Evolutionary conservation across 2,329 filamentous ascomycete species (phyloP).

Genomic region (Clonostachys rhizophaga): DNA sequence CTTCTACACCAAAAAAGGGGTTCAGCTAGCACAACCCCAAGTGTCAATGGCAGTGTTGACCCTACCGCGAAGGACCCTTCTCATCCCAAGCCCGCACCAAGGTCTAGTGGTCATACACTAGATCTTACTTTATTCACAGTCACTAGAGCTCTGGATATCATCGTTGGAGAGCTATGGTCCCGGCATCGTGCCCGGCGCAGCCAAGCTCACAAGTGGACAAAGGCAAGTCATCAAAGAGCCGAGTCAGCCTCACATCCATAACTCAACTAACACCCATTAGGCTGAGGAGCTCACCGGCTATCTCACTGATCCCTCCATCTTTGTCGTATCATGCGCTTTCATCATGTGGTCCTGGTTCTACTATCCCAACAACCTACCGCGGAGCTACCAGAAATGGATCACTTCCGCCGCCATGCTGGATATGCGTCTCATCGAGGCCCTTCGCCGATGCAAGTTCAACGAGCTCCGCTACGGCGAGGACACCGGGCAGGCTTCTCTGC

Average conservation of each 20-base stretch:
- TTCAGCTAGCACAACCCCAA: slow-evolving; percentile 10
- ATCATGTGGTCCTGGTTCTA: slow-evolving; percentile 94
- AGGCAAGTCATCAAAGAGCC: slow-evolving; percentile 20
- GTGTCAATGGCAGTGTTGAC: not conserved
- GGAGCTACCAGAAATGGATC: slow-evolving; percentile 78
- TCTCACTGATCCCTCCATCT: slow-evolving; percentile 61
- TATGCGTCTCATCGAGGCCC: slow-evolving; percentile 65
- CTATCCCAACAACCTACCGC: slow-evolving; percentile 63
- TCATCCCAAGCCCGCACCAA: not conserved
- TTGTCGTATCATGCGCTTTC: slow-evolving; percentile 65
- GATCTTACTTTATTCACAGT: slow-evolving; percentile 78
- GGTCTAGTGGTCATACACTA: slow-evolving; percentile 65
- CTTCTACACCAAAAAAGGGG: slow-evolving; percentile 53
- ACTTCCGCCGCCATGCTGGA: slow-evolving; percentile 72
- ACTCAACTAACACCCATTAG: slow-evolving; percentile 8
- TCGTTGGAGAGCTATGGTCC: slow-evolving; percentile 63
- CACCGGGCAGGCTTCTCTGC: slow-evolving; percentile 62
- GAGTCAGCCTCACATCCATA: not conserved
- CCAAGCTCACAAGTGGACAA: slow-evolving; percentile 39
- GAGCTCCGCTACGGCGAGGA: slow-evolving; percentile 69
- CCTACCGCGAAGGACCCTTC: too few species aligned
- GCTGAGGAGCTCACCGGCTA: slow-evolving; percentile 24
- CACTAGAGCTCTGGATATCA: slow-evolving; percentile 66
- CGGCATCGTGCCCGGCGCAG: slow-evolving; percentile 38
- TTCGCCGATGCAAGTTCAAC: slow-evolving; percentile 61